Evolutionary conservation across 441 rosid species (phyloP), one percentile per base, ranked within the genome.

Genomic region (Lagerstroemia fauriei): DNA sequence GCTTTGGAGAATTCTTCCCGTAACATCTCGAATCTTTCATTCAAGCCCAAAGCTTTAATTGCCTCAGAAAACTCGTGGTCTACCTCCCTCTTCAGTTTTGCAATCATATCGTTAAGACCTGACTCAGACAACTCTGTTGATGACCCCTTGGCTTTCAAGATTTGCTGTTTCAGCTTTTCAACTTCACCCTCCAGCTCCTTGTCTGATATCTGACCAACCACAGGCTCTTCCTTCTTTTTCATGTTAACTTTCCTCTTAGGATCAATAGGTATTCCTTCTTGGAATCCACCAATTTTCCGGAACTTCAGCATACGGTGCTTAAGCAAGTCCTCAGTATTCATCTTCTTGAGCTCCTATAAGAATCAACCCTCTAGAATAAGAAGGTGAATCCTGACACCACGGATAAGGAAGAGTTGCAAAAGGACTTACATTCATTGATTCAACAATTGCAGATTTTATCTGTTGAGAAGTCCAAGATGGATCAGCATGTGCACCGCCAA

Each of bases 401-500:
- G 51, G 25, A 25, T 65, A 22, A 17, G 76, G 34, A 65, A 75
- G 46, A 48, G 77, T 10, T 5, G 25, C 31, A 24, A 61, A 25
- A 50, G 68, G 25, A 34, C 84, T 68, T 71, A 81, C 84, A 4
- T 69, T 68, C 84, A 81, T 81, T 48, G 80, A 25, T 75, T 81
- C 84, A 75, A 68, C 80, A 66, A 81, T 56, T 75, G 74, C 79
- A 66, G 48, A 61, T 75, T 81, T 81, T 75, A 81, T 81, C 66
- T 81, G 84, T 50, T 53, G 84, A 44, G 84, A 76, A 53, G 84
- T 81, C 84, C 84, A 81, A 25, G 50, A 51, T 12, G 84, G 75
- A 81, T 92, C 95, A 51, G 94, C 91, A 87, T 96, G 97, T 44
- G 98, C 99, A 65, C 99, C 98, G 44, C 98, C 98, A 70, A 93